Evolutionary conservation across 2,329 filamentous ascomycete genomes (phyloP), one percentile per base, ranked within the genome.

Genomic region (Nannizzia gypsea): DNA sequence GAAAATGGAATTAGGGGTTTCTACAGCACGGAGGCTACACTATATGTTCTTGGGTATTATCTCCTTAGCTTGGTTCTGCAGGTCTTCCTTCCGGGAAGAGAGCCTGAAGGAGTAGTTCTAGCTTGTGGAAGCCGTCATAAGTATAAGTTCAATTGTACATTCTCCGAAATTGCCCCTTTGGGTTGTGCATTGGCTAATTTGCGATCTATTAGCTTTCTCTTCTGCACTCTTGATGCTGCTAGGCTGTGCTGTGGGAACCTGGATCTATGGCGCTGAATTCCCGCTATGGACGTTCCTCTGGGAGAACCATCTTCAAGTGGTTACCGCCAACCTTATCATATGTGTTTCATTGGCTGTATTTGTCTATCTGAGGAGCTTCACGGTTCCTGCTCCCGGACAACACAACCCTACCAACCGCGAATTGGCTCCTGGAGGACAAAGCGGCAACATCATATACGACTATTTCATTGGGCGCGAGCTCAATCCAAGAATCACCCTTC

Each of bases 391-490:
- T 5, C 69, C 73, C 2, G 73, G 74, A 1, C 75, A 83, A n/a
- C 84, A 83, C 48, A 89, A 95, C 71, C 77, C 81, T 13, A 80
- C 86, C 56, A 77, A 82, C 63, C 88, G 91, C 48, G 86, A 93
- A 71, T 81, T 96, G 6, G 91, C 91, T 0, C 83, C 83, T 1
- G 90, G 90, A 55, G 91, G 90, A 15, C 83, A 88, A 69, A 85
- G 83, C 0, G 90, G 91, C 60, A 96, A 95, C 73, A 76, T 89
- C 63, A 74, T 96, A 40, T 96, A 96, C 72, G 91, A 96, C 74
- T 96, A 90, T 84, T 96, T 91, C 76, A 96, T 96, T 65, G 92
- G 92, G 22, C 88, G 92, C 24, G 92, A 96, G 73, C 84, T 96
- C 63, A 97, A 96, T 75, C 91, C 92, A 3, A 89, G 91, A 57